Evolutionary conservation across 169 alveolate genomes (phyloP).

Genomic region (Plasmodium ovale): DNA sequence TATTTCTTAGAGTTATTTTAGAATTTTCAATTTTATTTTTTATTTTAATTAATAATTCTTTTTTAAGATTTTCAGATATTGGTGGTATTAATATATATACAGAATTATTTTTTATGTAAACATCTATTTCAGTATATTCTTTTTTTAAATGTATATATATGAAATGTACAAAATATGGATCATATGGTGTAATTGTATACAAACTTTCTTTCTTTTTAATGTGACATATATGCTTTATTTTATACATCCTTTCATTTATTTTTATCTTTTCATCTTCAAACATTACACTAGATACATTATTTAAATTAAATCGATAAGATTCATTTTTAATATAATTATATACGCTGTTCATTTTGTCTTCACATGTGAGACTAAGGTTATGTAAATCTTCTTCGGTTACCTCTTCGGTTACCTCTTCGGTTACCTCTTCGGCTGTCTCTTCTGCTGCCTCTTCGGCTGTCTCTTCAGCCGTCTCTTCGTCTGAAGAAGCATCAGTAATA

Average conservation of each 20-base stretch:
- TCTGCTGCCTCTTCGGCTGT: not conserved
- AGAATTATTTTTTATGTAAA: constrained; percentile 54
- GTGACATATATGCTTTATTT: constrained; percentile 49
- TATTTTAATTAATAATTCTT: constrained; percentile 52
- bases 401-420: not conserved
- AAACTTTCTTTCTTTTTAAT: constrained; percentile 43
- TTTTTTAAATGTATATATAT: constrained; percentile 44
- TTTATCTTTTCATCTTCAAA: constrained; percentile 57
- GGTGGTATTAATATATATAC: constrained; percentile 59
- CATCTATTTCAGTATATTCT: constrained; percentile 34
- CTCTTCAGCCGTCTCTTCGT: not conserved
- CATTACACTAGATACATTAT: constrained; percentile 38
- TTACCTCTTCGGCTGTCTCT: not conserved
- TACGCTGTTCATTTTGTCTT: constrained; percentile 48
- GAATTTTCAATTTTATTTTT: constrained; percentile 53
- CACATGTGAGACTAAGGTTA: constrained; percentile 2
- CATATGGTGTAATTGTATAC: constrained; percentile 55
- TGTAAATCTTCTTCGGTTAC: constrained; percentile 52
- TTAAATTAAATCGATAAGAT: constrained; percentile 61
- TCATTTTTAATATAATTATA: constrained; percentile 39
- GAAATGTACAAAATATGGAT: constrained; percentile 58
- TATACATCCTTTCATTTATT: constrained; percentile 29
- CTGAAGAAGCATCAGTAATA: not conserved
- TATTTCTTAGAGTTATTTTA: constrained; percentile 32
- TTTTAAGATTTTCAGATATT: constrained; percentile 50